These are phyloP conservation scores for Caloboletus firmus DNA, from an alignment of 1,284 basidiomycete genomes.

Conservation along the genomic window DNA sequence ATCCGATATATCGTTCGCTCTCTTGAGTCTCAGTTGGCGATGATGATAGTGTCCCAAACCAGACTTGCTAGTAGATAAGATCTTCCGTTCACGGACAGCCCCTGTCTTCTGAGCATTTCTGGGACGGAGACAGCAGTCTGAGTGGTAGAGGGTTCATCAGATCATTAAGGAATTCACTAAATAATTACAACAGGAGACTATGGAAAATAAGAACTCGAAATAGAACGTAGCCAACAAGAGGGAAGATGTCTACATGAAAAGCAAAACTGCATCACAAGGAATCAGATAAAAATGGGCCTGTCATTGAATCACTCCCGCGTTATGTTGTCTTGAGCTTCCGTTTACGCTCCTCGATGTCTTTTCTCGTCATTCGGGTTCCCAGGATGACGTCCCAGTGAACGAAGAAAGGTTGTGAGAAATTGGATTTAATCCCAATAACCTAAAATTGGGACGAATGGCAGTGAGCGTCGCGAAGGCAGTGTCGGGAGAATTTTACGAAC, in stretches of 20 bases:
- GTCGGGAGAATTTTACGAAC: slow-evolving; percentile 41
- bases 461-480: neutral
- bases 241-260: neutral
- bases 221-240: neutral
- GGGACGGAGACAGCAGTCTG: too few species aligned
- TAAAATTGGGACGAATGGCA: slow-evolving; percentile 34
- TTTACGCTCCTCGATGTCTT: slow-evolving; percentile 55
- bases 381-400: slow-evolving; percentile 83
- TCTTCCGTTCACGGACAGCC: slow-evolving; percentile 5
- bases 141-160: neutral
- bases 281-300: neutral
- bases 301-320: neutral
- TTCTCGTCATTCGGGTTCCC: slow-evolving; percentile 78
- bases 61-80: neutral
- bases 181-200: slow-evolving; percentile 26
- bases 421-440: slow-evolving; percentile 91
- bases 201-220: neutral
- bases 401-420: slow-evolving; percentile 96
- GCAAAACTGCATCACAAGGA: neutral
- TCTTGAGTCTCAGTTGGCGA: too few species aligned
- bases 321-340: slow-evolving; percentile 34
- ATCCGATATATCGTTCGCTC: neutral
- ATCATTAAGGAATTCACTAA: slow-evolving; percentile 19
- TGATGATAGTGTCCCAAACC: neutral
- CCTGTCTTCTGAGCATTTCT: neutral